phyloP scores from a whole-genome alignment of 305 asterid genomes.

The Fraxinus latifolia region DNA sequence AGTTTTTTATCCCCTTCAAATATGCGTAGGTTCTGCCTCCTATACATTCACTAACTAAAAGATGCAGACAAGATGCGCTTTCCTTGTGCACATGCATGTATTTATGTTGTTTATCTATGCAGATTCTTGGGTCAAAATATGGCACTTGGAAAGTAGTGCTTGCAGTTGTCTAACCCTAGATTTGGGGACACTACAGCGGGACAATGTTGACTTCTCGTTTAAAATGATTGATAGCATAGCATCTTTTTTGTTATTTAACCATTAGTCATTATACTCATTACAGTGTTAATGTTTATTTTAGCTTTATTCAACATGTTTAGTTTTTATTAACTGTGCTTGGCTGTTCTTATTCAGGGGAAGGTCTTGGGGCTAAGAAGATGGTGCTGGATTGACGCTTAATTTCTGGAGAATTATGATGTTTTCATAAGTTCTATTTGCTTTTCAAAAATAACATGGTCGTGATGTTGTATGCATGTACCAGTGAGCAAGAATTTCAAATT shows the following conservation, averaged over 20 bases:
- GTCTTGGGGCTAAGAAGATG: conserved; percentile 25
- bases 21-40: background rate
- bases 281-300: background rate
- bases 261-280: background rate
- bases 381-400: conserved; percentile 15
- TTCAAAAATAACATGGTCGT: conserved; percentile 13
- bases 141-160: background rate
- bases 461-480: conserved; percentile 13
- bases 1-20: too few species aligned
- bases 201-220: background rate
- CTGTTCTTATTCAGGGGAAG: conserved; percentile 28
- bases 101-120: background rate
- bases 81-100: background rate
- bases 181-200: background rate
- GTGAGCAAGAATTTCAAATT: conserved; percentile 19
- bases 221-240: background rate
- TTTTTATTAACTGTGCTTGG: background rate
- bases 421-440: conserved; percentile 16
- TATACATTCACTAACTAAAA: background rate
- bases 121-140: background rate
- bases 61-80: background rate
- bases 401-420: conserved; percentile 26
- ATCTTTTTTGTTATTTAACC: background rate
- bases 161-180: background rate
- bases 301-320: background rate